Conservation (phyloP, 108 stramenopile genomes). For the Skeletonema costatum region DNA sequence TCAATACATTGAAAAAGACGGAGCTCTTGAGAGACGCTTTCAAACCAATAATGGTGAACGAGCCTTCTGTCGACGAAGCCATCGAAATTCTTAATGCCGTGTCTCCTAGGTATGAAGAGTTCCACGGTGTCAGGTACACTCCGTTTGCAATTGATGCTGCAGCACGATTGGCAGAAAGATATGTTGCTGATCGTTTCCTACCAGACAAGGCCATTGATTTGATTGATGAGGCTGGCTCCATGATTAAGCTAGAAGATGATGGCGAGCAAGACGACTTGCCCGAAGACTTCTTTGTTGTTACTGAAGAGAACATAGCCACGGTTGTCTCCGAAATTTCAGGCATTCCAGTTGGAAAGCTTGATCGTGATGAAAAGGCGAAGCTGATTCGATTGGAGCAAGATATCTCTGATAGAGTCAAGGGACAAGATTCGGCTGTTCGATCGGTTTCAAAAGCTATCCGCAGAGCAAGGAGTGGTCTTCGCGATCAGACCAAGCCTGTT, state of each 20-base stretch:
- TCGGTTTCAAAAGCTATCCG: slow-evolving; percentile 82
- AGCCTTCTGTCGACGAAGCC: slow-evolving; percentile 85
- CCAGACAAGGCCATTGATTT: slow-evolving; percentile 93
- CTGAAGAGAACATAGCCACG: slow-evolving; percentile 62
- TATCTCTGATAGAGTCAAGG: slow-evolving; percentile 78
- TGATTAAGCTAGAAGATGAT: slow-evolving; percentile 74
- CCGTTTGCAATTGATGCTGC: slow-evolving; percentile 67
- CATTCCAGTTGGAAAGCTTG: slow-evolving; percentile 73
- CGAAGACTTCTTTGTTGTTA: slow-evolving; percentile 62
- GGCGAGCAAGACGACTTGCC: slow-evolving; percentile 57
- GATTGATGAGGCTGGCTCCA: slow-evolving; percentile 95
- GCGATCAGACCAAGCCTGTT: slow-evolving; percentile 76
- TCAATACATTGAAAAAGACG: slow-evolving; percentile 88
- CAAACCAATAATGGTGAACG: slow-evolving; percentile 84
- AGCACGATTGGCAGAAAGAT: slow-evolving; percentile 70
- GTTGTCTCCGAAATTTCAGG: slow-evolving; percentile 71
- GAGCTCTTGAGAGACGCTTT: slow-evolving; percentile 88
- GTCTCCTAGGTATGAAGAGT: slow-evolving; percentile 79
- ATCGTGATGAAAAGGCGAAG: slow-evolving; percentile 79
- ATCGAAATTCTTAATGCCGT: slow-evolving; percentile 80
- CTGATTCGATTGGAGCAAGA: slow-evolving; percentile 77
- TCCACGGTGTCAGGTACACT: slow-evolving; percentile 74
- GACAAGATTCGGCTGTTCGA: slow-evolving; percentile 85
- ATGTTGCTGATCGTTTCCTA: slow-evolving; percentile 72
- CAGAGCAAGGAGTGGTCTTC: slow-evolving; percentile 80